These are phyloP conservation scores for Neurospora sp. DNA, from an alignment of 495 filamentous ascomycete genomes.

Conservation along the genomic window DNA sequence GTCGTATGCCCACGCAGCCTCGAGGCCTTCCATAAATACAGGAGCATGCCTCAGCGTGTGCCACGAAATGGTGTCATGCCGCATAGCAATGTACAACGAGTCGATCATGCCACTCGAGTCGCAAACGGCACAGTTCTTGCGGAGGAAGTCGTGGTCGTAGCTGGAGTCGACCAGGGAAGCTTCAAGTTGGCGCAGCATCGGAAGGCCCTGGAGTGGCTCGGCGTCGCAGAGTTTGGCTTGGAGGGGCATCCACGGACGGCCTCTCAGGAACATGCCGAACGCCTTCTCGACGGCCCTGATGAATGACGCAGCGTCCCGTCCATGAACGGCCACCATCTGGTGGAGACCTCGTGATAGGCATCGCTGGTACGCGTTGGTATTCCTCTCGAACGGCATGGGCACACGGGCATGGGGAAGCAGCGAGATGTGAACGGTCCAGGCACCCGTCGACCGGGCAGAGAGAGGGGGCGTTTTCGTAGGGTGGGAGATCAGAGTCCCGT, in stretches of 20 bases:
- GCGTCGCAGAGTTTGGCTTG: conserved; percentile 47
- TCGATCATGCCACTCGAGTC: conserved; percentile 41
- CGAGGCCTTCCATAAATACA: conserved; percentile 38
- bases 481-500: conserved; percentile 6
- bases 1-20: conserved; percentile 41
- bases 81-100: conserved; percentile 46
- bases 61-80: conserved; percentile 33
- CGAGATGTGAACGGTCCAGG: conserved; percentile 48
- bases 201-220: conserved; percentile 40
- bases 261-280: conserved; percentile 37
- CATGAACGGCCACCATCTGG: conserved; percentile 39
- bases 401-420: conserved; percentile 40
- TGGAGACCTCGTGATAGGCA: conserved; percentile 47
- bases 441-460: conserved; percentile 16
- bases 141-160: conserved; percentile 40
- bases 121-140: conserved; percentile 37
- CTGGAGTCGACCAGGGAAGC: conserved; percentile 21
- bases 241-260: conserved; percentile 42
- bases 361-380: conserved; percentile 46
- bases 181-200: conserved; percentile 43
- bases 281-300: conserved; percentile 33
- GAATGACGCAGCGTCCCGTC: conserved; percentile 38
- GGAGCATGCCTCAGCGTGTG: conserved; percentile 35
- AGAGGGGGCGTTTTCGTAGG: conserved; percentile 5
- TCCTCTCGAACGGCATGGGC: conserved; percentile 49